Evolutionary conservation across 2,329 filamentous ascomycete genomes (phyloP).

Genomic region (Diaporthe eres): DNA sequence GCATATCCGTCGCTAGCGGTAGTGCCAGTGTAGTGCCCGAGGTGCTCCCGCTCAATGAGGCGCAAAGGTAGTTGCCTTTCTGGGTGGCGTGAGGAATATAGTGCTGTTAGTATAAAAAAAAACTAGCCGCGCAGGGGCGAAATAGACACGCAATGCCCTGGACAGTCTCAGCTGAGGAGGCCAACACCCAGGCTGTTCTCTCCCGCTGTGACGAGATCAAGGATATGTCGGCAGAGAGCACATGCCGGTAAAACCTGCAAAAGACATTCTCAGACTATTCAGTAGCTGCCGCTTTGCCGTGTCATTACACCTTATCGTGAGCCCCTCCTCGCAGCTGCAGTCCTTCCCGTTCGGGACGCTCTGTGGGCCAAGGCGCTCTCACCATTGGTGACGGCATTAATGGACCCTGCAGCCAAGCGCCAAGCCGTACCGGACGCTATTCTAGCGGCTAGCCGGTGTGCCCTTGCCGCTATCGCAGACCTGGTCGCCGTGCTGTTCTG

Average conservation of each 20-base stretch:
- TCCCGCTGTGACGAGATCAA: not conserved
- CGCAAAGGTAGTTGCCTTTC: not conserved
- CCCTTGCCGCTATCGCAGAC: constrained; percentile 14
- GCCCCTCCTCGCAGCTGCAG: constrained; percentile 2
- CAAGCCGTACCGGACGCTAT: constrained; percentile 9
- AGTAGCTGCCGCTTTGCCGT: constrained; percentile 2
- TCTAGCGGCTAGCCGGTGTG: constrained; percentile 18
- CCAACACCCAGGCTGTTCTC: constrained; percentile 4
- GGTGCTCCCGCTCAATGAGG: constrained; percentile 34
- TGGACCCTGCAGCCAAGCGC: constrained; percentile 26
- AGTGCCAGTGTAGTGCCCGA: constrained; percentile 32
- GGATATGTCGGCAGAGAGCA: not conserved
- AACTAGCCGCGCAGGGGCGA: constrained; percentile 21
- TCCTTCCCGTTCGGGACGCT: constrained; percentile 32
- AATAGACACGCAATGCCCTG: constrained; percentile 26
- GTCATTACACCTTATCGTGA: constrained; percentile 17
- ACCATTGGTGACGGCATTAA: constrained; percentile 31
- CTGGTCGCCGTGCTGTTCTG: not conserved
- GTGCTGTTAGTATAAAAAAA: not conserved
- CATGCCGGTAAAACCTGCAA: not conserved
- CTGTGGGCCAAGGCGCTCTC: constrained; percentile 24
- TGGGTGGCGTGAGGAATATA: constrained; percentile 13
- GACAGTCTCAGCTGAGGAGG: constrained; percentile 31
- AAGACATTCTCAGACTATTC: not conserved
- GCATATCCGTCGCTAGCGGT: constrained; percentile 32